Evolutionary conservation across 805 yeast genomes (phyloP).

Genomic region (Komagataella populi): DNA sequence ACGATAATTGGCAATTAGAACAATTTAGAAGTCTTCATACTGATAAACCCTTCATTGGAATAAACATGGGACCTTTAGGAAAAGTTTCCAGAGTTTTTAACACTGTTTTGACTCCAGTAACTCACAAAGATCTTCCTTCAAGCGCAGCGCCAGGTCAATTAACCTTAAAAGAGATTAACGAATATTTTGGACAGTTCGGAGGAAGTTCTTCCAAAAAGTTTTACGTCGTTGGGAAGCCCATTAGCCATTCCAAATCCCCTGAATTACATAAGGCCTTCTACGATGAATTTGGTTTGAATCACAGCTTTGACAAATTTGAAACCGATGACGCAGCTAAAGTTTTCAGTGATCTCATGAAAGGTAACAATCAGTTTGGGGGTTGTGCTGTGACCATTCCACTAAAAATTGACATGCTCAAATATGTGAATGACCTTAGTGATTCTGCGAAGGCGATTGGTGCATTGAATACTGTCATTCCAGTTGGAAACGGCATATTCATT

Average conservation of each 20-base stretch:
- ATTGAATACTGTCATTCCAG: constrained; percentile 71
- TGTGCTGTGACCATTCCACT: constrained; percentile 90
- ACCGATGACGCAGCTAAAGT: constrained; percentile 50
- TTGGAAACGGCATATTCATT: constrained; percentile 30
- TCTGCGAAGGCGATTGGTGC: constrained; percentile 85
- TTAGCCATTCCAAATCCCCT: constrained; percentile 84
- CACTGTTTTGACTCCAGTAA: constrained; percentile 68
- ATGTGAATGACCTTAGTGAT: constrained; percentile 51
- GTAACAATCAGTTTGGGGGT: constrained; percentile 66
- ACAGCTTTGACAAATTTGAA: constrained; percentile 53
- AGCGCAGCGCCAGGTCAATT: constrained; percentile 78
- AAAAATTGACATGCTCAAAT: constrained; percentile 65
- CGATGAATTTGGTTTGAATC: constrained; percentile 63
- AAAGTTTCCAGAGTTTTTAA: constrained; percentile 72
- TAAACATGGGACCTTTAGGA: constrained; percentile 70
- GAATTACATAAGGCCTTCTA: constrained; percentile 73
- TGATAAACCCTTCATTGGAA: constrained; percentile 59
- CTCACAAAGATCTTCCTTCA: constrained; percentile 52
- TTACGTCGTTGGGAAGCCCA: constrained; percentile 71
- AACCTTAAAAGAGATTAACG: constrained; percentile 50
- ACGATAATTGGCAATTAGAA: constrained; percentile 64
- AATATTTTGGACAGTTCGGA: constrained; percentile 44
- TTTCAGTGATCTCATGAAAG: constrained; percentile 30
- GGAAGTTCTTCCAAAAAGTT: constrained; percentile 43
- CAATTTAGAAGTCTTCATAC: constrained; percentile 46